Evolutionary conservation across 495 filamentous ascomycete genomes (phyloP), one percentile per base, ranked within the genome.

Genomic region (Neurospora sp.): DNA sequence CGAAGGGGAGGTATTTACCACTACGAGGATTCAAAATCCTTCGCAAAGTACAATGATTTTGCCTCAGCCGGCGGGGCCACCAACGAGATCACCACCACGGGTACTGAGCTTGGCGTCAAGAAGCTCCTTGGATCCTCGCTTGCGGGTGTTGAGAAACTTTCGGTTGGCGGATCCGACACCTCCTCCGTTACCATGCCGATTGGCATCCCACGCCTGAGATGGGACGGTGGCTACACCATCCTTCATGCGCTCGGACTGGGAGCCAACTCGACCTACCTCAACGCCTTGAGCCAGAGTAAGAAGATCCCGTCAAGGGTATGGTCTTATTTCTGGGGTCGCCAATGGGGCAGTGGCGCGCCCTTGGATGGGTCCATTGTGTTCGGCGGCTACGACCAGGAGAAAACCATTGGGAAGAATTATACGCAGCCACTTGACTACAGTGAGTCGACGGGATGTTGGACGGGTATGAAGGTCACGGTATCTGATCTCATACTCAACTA

Each of bases 371-470:
- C 62, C 7, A 46, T 85, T 14, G 82, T 86, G 12, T 77, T 86
- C 11, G 85, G 85, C 8, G 85, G 84, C 40, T 87, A 84, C 71
- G 85, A 86, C 71, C 40, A 72, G 69, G 82, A 83, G 16, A 86
- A 85, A 70, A 77, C 80, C 8, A 79, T 76, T 3, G 83, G 82
- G 4, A 49, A 46, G 5, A 82, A 82, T 31, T 73, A 79, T 35
- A 83, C 83, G 0, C 73, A 77, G 39, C 72, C 69, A 0, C 76
- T 76, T 18, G 77, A 78, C 49, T 76, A 76, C 37, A 71, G 70
- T 37, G 40, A 72, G 16, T 40, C 72, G 10, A 74, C 77, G 0
- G 72, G 71, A 14, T 84, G 82, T 73, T 71, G 74, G 66, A 81
- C 77, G 16, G 81, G 82, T 23, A 77, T 83, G 78, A 73, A 75